A percentile compares a stretch with the other conserved stretches of the same genome.
These are phyloP conservation scores for Citrus cavaleriei DNA, from an alignment of 345 rosid species.

Conservation along the genomic window DNA sequence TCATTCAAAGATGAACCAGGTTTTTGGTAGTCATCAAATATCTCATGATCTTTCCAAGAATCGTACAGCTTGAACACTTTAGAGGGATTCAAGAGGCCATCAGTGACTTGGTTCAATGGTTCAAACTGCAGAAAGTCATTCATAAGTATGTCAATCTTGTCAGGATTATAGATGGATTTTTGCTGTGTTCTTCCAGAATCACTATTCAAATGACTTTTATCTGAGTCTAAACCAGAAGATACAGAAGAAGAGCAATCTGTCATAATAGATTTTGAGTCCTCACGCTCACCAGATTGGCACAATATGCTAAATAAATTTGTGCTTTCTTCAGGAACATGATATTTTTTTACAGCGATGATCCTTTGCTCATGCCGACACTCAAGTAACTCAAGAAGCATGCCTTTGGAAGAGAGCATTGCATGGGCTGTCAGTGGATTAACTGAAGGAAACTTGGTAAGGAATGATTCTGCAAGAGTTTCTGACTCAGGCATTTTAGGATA, in stretches of 20 bases:
- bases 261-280: conserved; percentile 88
- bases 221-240: conserved; percentile 74
- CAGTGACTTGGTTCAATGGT: conserved; percentile 33
- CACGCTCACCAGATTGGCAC: conserved; percentile 78
- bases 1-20: conserved; percentile 34
- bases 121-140: conserved; percentile 40
- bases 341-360: conserved; percentile 45
- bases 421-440: conserved; percentile 85
- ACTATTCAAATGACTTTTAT: conserved; percentile 35
- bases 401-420: conserved; percentile 64
- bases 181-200: conserved; percentile 42
- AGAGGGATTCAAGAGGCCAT: conserved; percentile 34
- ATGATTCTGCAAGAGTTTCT: conserved; percentile 84
- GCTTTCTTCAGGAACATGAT: conserved; percentile 69
- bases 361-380: conserved; percentile 57
- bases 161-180: conserved; percentile 25
- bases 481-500: conserved; percentile 75
- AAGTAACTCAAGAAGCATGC: conserved; percentile 58
- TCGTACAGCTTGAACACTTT: conserved; percentile 25
- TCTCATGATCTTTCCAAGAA: conserved; percentile 43
- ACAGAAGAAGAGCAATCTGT: conserved; percentile 88
- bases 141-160: conserved; percentile 25
- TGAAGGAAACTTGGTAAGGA: conserved; percentile 89
- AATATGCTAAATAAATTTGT: conserved; percentile 56
- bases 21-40: conserved; percentile 25